Conservation (phyloP, 768 basidiomycete genomes). For the Phylloporus rhodoxanthus region DNA sequence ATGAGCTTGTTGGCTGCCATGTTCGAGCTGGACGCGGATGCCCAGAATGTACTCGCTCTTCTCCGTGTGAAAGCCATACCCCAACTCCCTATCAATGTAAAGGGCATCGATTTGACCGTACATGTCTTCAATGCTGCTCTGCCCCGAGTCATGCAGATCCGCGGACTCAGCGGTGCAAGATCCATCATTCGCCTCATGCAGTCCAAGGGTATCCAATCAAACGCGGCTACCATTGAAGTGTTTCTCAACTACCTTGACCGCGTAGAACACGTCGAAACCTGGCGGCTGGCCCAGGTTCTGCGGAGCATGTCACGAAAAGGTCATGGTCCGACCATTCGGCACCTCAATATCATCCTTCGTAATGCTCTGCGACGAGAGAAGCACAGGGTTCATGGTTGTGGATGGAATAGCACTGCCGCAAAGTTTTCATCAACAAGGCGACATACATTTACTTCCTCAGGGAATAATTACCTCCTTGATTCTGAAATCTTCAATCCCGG, state of each 20-base stretch:
- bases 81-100: slow-evolving; percentile 25
- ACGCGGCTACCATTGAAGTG: slow-evolving; percentile 50
- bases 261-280: slow-evolving; percentile 38
- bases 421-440: slow-evolving; percentile 33
- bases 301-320: slow-evolving; percentile 38
- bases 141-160: slow-evolving; percentile 40
- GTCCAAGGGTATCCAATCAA: slow-evolving; percentile 42
- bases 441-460: slow-evolving; percentile 4
- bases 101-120: slow-evolving; percentile 31
- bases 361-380: slow-evolving; percentile 50
- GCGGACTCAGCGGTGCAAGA: slow-evolving; percentile 45
- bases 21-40: slow-evolving; percentile 32
- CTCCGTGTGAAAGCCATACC: slow-evolving; percentile 16
- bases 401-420: slow-evolving; percentile 42
- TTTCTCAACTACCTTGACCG: slow-evolving; percentile 49
- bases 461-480: slow-evolving; percentile 12
- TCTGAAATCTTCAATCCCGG: slow-evolving; percentile 43
- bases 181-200: slow-evolving; percentile 53
- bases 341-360: slow-evolving; percentile 52
- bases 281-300: slow-evolving; percentile 43
- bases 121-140: slow-evolving; percentile 61
- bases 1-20: slow-evolving; percentile 45
- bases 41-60: slow-evolving; percentile 17
- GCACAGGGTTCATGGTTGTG: slow-evolving; percentile 36
- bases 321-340: slow-evolving; percentile 47